A percentile compares a stretch with the other conserved stretches of the same genome.
phyloP scores from a whole-genome alignment of 345 rosid genomes.

The Melastoma malabathricum region DNA sequence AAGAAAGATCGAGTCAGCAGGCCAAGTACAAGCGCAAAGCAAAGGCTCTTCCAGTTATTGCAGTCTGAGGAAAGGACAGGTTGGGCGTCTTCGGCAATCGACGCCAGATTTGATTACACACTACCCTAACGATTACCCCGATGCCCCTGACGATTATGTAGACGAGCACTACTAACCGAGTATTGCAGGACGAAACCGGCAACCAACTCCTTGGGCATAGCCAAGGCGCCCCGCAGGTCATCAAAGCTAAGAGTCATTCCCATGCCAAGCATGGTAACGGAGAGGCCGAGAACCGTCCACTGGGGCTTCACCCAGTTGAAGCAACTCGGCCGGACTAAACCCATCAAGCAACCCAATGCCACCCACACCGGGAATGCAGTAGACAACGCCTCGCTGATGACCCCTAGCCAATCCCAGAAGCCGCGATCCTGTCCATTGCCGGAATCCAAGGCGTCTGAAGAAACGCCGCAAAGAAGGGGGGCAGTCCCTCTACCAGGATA shows the following conservation, averaged over 20 bases:
- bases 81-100: too few species aligned
- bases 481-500: not conserved
- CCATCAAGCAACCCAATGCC: conserved; percentile 62
- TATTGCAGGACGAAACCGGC: conserved; percentile 71
- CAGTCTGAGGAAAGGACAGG: too few species aligned
- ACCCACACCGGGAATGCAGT: conserved; percentile 87
- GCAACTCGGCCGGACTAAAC: conserved; percentile 45
- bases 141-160: too few species aligned
- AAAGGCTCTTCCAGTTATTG: too few species aligned
- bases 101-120: too few species aligned
- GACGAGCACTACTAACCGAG: conserved; percentile 36
- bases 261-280: conserved; percentile 90
- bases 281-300: conserved; percentile 48
- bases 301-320: conserved; percentile 73
- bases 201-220: conserved; percentile 75
- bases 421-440: conserved; percentile 11
- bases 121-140: not conserved
- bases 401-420: conserved; percentile 54
- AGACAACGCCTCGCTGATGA: conserved; percentile 46
- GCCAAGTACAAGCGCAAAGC: too few species aligned
- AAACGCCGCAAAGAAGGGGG: conserved; percentile 37
- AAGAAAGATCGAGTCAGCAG: too few species aligned
- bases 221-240: conserved; percentile 66
- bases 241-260: conserved; percentile 84
- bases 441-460: conserved; percentile 29